Evolutionary conservation across 2,329 filamentous ascomycete genomes (phyloP).

Genomic region (Chalaropsis ovoidea): DNA sequence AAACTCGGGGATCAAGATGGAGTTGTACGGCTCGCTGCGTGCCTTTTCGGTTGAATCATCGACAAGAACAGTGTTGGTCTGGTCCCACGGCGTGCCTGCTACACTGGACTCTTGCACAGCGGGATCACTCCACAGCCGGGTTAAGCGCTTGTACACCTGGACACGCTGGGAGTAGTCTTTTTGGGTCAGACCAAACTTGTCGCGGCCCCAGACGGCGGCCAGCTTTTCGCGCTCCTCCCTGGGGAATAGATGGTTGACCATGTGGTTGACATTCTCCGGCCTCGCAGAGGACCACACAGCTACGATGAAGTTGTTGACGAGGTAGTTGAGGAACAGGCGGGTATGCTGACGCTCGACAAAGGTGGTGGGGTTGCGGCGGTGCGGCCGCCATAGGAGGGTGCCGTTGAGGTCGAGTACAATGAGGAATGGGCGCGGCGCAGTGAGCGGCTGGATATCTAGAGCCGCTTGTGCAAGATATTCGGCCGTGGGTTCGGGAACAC

Average conservation of each 20-base stretch:
- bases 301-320: conserved; percentile 64
- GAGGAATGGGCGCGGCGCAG: conserved; percentile 53
- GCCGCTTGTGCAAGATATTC: conserved; percentile 51
- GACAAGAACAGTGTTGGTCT: conserved; percentile 78
- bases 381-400: conserved; percentile 67
- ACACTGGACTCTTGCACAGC: conserved; percentile 37
- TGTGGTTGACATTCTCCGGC: conserved; percentile 57
- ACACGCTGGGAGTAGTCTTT: conserved; percentile 59
- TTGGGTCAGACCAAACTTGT: conserved; percentile 57
- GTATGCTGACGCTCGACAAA: conserved; percentile 62
- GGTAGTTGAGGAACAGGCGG: conserved; percentile 57
- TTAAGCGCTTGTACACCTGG: conserved; percentile 82
- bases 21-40: conserved; percentile 69
- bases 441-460: conserved; percentile 35
- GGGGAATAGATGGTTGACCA: conserved; percentile 57
- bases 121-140: conserved; percentile 55
- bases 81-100: conserved; percentile 50
- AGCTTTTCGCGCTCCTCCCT: conserved; percentile 44
- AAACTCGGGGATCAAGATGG: conserved; percentile 74
- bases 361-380: conserved; percentile 36
- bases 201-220: conserved; percentile 66
- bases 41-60: conserved; percentile 80
- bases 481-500: conserved; percentile 50
- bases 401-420: conserved; percentile 90
- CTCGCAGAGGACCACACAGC: conserved; percentile 87